phyloP scores from a whole-genome alignment of 2,329 filamentous ascomycete genomes.

The Scytalidium lignicola region DNA sequence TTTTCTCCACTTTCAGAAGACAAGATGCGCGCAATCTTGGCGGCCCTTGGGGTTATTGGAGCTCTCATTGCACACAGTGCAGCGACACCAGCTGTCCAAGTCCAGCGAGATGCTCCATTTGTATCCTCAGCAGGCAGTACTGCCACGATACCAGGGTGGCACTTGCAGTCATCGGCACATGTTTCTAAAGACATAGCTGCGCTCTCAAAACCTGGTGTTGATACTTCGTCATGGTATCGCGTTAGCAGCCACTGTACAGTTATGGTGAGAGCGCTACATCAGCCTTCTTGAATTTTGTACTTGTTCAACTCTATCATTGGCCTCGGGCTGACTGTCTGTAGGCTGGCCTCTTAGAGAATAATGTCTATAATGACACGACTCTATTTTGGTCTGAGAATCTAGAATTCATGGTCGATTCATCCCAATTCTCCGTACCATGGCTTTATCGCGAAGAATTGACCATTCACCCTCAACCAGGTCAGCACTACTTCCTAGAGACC shows the following conservation, averaged over 20 bases:
- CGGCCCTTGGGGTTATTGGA: neutral
- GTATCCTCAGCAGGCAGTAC: slow-evolving; percentile 1
- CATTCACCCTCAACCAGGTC: slow-evolving; percentile 27
- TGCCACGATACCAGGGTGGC: slow-evolving; percentile 31
- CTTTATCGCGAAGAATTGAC: slow-evolving; percentile 51
- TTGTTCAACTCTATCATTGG: neutral
- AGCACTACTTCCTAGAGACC: slow-evolving; percentile 49
- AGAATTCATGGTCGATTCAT: slow-evolving; percentile 32
- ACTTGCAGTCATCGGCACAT: slow-evolving; percentile 40
- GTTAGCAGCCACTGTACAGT: slow-evolving; percentile 5
- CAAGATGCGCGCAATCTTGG: neutral
- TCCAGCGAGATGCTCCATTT: neutral
- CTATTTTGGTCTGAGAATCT: slow-evolving; percentile 53
- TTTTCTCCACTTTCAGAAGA: neutral
- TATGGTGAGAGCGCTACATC: slow-evolving; percentile 1
- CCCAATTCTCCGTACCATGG: slow-evolving; percentile 50
- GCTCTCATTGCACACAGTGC: neutral
- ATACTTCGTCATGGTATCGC: slow-evolving; percentile 33
- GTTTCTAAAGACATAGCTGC: slow-evolving; percentile 29
- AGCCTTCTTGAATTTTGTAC: neutral
- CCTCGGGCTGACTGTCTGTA: neutral
- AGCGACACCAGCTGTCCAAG: neutral
- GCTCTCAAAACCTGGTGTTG: slow-evolving; percentile 37
- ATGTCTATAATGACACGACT: slow-evolving; percentile 45
- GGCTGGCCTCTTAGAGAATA: slow-evolving; percentile 39